Evolutionary conservation across 768 basidiomycete species (phyloP).

Genomic region (Tricholoma saponaceum): DNA sequence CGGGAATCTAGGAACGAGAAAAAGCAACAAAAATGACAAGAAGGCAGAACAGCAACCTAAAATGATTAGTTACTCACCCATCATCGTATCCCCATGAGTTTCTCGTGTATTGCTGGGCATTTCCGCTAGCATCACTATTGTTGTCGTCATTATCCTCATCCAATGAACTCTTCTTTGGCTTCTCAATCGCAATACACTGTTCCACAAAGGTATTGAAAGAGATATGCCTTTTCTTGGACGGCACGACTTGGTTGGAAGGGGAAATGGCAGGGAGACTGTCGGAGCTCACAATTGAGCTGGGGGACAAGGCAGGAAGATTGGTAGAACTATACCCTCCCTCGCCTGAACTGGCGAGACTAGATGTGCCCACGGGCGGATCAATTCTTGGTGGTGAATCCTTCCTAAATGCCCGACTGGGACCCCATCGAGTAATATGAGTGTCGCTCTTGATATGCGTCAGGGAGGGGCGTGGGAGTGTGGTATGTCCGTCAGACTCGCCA

Average conservation of each 20-base stretch:
- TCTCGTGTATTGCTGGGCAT: constrained; percentile 9
- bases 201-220: constrained; percentile 98
- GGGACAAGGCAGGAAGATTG: constrained; percentile 18
- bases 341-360: constrained; percentile 8
- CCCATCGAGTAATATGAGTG: constrained; percentile 67
- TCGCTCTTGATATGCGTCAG: constrained; percentile 87
- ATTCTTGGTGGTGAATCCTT: constrained; percentile 74
- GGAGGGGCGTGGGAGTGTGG: constrained; percentile 42
- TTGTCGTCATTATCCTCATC: constrained; percentile 17
- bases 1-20: constrained; percentile 1
- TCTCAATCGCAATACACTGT: constrained; percentile 90
- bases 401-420: constrained; percentile 43
- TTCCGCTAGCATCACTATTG: constrained; percentile 9
- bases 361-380: constrained; percentile 28
- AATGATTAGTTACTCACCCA: constrained; percentile 41
- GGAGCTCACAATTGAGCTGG: constrained; percentile 11
- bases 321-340: constrained; percentile 15
- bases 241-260: background rate
- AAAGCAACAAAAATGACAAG: background rate
- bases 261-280: constrained; percentile 8
- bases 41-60: background rate
- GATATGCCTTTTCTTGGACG: constrained; percentile 79
- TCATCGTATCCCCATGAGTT: constrained; percentile 50
- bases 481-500: constrained; percentile 7
- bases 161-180: constrained; percentile 44